phyloP scores from a whole-genome alignment of 495 filamentous ascomycete species.

The Apodospora peruviana region DNA sequence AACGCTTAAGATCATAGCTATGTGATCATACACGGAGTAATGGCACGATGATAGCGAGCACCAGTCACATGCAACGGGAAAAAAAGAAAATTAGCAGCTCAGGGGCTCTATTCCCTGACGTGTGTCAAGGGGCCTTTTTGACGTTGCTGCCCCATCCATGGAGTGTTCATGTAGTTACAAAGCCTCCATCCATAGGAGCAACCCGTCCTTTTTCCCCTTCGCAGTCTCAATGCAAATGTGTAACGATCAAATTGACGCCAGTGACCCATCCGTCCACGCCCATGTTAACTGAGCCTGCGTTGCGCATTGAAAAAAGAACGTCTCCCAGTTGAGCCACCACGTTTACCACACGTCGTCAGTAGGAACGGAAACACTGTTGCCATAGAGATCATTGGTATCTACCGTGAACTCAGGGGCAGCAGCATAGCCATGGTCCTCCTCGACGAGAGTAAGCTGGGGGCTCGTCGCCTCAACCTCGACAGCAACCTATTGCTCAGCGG shows the following conservation, averaged over 20 bases:
- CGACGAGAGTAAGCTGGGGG: neutral
- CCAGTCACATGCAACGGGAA: too few species aligned
- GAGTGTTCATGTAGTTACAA: constrained; percentile 17
- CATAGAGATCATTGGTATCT: neutral
- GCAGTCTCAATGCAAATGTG: constrained; percentile 29
- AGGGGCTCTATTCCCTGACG: constrained; percentile 14
- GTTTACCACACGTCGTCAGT: constrained; percentile 11
- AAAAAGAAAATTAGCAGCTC: too few species aligned
- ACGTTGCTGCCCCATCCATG: constrained; percentile 19
- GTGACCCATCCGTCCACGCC: constrained; percentile 28
- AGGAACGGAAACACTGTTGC: neutral
- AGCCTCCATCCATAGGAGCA: constrained; percentile 18
- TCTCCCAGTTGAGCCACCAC: constrained; percentile 1
- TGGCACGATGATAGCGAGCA: too few species aligned
- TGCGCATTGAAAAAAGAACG: constrained; percentile 15
- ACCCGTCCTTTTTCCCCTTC: constrained; percentile 24
- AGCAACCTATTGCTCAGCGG: constrained; percentile 45
- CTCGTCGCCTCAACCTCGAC: constrained; percentile 5
- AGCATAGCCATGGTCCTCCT: neutral
- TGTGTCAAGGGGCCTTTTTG: constrained; percentile 20
- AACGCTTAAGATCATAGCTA: too few species aligned
- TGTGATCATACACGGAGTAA: too few species aligned
- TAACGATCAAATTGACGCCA: constrained; percentile 31
- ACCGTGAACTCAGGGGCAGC: neutral
- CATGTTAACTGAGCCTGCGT: constrained; percentile 15